phyloP scores from a whole-genome alignment of 805 yeast genomes.

The Kuraishia piskuri region DNA sequence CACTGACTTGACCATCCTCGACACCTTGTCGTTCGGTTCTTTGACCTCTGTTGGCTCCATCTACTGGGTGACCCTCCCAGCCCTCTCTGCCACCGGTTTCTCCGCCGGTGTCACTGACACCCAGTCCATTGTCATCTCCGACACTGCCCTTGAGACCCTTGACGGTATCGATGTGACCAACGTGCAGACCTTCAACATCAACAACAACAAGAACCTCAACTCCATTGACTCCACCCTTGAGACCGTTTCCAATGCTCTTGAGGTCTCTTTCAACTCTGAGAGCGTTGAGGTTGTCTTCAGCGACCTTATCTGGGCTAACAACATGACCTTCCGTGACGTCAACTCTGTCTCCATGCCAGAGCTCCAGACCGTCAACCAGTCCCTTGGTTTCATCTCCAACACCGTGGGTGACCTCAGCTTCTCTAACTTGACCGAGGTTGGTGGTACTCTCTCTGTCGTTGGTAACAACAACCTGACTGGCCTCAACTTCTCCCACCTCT shows the following conservation, averaged over 20 bases:
- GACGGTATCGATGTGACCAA: slow-evolving; percentile 48
- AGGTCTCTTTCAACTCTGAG: slow-evolving; percentile 81
- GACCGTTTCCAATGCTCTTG: slow-evolving; percentile 65
- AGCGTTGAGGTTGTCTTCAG: slow-evolving; percentile 62
- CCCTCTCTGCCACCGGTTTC: slow-evolving; percentile 63
- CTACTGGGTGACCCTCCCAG: slow-evolving; percentile 79
- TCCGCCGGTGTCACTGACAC: slow-evolving; percentile 65
- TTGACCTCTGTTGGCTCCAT: slow-evolving; percentile 78
- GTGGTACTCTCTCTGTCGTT: slow-evolving; percentile 72
- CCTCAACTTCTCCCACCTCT: slow-evolving; percentile 61
- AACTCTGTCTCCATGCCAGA: slow-evolving; percentile 60
- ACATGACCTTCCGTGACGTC: slow-evolving; percentile 78
- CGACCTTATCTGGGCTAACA: slow-evolving; percentile 75
- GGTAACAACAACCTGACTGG: slow-evolving; percentile 67
- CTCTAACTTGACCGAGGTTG: slow-evolving; percentile 51
- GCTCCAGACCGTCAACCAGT: slow-evolving; percentile 68
- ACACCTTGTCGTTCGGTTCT: slow-evolving; percentile 64
- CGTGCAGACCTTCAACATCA: slow-evolving; percentile 61
- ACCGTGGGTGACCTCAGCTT: slow-evolving; percentile 48
- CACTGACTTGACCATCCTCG: slow-evolving; percentile 54
- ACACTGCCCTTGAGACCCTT: slow-evolving; percentile 61
- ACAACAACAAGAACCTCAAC: slow-evolving; percentile 81
- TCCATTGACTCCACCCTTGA: slow-evolving; percentile 64
- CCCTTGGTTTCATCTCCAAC: slow-evolving; percentile 74
- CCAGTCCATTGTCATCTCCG: slow-evolving; percentile 59